These are phyloP conservation scores for Yamadazyma laniorum DNA, from an alignment of 805 yeast genomes.

Conservation along the genomic window DNA sequence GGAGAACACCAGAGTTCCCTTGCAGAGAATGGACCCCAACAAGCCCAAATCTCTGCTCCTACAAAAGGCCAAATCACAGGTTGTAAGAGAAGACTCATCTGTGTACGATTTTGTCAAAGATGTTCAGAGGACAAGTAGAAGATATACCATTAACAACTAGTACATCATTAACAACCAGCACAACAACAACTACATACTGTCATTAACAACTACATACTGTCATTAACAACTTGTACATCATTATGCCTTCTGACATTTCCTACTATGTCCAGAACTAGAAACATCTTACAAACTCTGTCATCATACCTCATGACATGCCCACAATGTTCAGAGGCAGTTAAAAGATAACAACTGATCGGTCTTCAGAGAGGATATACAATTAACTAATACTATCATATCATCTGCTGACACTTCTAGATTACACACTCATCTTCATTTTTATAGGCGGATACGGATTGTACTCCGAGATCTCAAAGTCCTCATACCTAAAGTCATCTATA, in stretches of 20 bases:
- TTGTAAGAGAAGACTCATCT: constrained; percentile 4
- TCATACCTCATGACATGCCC: no score
- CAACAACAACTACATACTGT: no score
- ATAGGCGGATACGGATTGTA: constrained; percentile 83
- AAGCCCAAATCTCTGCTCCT: constrained; percentile 7
- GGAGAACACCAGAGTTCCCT: constrained; percentile 7
- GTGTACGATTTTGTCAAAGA: constrained; percentile 2
- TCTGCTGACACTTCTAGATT: no score
- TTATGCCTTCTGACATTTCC: no score
- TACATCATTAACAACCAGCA: no score
- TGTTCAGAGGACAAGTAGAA: constrained; percentile 10
- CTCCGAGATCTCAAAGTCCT: constrained; percentile 78
- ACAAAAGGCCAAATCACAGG: background rate
- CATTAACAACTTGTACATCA: no score
- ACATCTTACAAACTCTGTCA: no score
- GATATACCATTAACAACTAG: constrained; percentile 9
- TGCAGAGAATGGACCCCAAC: constrained; percentile 6
- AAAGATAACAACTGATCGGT: no score
- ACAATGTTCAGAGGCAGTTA: no score
- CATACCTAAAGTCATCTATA: constrained; percentile 86
- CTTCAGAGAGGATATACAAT: constrained; percentile 7
- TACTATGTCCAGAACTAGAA: no score
- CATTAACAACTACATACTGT: no score
- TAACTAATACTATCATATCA: background rate
- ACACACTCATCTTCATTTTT: constrained; percentile 97